A percentile compares a stretch with the other conserved stretches of the same genome.
phyloP scores from a whole-genome alignment of 2,329 filamentous ascomycete genomes.

The Alternaria panax region DNA sequence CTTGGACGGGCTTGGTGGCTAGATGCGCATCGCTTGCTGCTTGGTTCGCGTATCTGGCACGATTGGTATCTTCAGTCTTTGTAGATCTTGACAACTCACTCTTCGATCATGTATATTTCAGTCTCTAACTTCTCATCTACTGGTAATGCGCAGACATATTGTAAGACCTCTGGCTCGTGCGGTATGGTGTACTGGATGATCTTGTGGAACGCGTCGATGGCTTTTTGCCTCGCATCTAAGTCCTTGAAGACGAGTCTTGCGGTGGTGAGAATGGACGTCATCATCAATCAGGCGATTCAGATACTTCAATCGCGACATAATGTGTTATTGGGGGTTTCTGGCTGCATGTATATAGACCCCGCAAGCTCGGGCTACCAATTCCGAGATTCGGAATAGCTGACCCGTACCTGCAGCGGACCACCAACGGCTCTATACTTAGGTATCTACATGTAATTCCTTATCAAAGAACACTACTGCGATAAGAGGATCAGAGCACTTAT shows the following conservation, averaged over 20 bases:
- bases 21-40: conserved; percentile 32
- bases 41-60: conserved; percentile 25
- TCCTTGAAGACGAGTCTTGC: conserved; percentile 30
- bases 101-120: conserved; percentile 40
- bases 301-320: background rate
- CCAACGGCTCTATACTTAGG: fast-evolving
- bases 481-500: background rate
- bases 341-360: background rate
- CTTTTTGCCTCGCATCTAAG: conserved; percentile 18
- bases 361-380: conserved; percentile 18
- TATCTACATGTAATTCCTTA: background rate
- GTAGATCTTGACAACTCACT: background rate
- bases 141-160: conserved; percentile 34
- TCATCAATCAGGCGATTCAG: background rate
- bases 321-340: background rate
- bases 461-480: background rate
- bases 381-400: conserved; percentile 22
- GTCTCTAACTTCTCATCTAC: conserved; percentile 21
- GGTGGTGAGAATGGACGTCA: conserved; percentile 31
- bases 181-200: conserved; percentile 32
- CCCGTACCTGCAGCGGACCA: background rate
- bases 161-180: conserved; percentile 32
- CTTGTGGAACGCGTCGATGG: conserved; percentile 30
- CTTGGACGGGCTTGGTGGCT: conserved; percentile 29
- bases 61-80: background rate